Evolutionary conservation across 2,329 filamentous ascomycete species (phyloP), one percentile per base, ranked within the genome.

Genomic region (Aspergillus novofumigatus): DNA sequence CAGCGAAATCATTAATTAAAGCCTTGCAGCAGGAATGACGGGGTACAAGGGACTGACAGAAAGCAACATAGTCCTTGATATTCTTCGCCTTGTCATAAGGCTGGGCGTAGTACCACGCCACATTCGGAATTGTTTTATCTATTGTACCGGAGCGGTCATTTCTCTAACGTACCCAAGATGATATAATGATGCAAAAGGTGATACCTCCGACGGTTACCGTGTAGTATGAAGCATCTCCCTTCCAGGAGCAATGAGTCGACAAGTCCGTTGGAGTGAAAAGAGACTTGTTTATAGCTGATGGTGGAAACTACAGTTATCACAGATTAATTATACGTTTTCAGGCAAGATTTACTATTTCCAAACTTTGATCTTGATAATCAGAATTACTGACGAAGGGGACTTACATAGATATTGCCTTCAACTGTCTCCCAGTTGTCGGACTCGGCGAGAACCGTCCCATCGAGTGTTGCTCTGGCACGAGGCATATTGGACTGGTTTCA

Each of bases 61-160:
- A 86, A 4, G 83, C 83, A 42, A 86, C 80, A 63, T 82, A 76
- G 47, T 78, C 79, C 66, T 80, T 81, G 62, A 86, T 83, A 63
- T 75, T 73, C 53, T 76, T 69, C 29, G 78, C 77, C 48, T 77
- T 79, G 25, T 78, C 77, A 54, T 78, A 77, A 1, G 83, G 78
- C 45, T 77, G 66, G 2, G 82, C 77, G 59, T 86, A 86, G 61
- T 81, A 85, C 83, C 83, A 86, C 0, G 82, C 83, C 2, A 80
- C 81, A 59, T 86, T 81, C 38, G 78, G 71, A 21, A 83, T 58
- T 52, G 78, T 76, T 5, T 75, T 74, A 42, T 77, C 80, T 79
- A 55, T 25, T 23, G 21, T 9, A 11, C 8, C 8, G 14, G 6
- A 17, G 14, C 5, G 32, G 14, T 38, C 14, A 38, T 17, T 7